Evolutionary conservation across 495 filamentous ascomycete genomes (phyloP).

Genomic region (Penicillium dipodomyicola): DNA sequence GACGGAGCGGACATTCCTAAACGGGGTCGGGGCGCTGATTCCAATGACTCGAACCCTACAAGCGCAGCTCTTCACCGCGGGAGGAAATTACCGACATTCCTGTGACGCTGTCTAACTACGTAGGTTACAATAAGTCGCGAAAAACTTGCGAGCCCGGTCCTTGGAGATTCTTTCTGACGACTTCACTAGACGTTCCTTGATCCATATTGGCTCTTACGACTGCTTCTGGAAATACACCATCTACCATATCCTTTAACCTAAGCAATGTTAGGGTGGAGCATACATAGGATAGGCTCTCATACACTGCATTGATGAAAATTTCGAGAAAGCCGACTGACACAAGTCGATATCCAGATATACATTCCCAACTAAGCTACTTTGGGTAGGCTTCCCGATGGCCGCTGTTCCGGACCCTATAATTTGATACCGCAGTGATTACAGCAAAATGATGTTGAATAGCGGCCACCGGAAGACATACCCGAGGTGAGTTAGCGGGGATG

Average conservation of each 20-base stretch:
- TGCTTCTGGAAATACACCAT: not conserved
- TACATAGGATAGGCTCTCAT: not conserved
- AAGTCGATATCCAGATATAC: too few relatives aligned
- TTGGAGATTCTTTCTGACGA: not conserved
- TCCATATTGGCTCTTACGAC: not conserved
- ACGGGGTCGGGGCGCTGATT: conserved; percentile 11
- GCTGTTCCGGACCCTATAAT: not conserved
- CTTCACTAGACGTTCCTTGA: not conserved
- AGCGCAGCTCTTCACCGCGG: conserved; percentile 2
- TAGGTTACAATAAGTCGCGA: not conserved
- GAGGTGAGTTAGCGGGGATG: not conserved
- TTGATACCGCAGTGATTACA: not conserved
- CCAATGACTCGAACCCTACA: not conserved
- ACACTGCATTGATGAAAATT: not conserved
- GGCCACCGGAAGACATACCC: not conserved
- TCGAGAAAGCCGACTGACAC: too few relatives aligned
- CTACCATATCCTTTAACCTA: too few relatives aligned
- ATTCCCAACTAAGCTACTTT: not conserved
- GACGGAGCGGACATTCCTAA: conserved; percentile 15
- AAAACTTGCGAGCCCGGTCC: not conserved
- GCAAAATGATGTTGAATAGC: not conserved
- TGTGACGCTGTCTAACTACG: not conserved
- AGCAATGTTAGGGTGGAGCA: too few relatives aligned
- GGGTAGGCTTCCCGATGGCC: not conserved
- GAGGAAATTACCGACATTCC: conserved; percentile 4